phyloP scores from a whole-genome alignment of 176 grass and related monocot species.

The Cenchrus purpureus region DNA sequence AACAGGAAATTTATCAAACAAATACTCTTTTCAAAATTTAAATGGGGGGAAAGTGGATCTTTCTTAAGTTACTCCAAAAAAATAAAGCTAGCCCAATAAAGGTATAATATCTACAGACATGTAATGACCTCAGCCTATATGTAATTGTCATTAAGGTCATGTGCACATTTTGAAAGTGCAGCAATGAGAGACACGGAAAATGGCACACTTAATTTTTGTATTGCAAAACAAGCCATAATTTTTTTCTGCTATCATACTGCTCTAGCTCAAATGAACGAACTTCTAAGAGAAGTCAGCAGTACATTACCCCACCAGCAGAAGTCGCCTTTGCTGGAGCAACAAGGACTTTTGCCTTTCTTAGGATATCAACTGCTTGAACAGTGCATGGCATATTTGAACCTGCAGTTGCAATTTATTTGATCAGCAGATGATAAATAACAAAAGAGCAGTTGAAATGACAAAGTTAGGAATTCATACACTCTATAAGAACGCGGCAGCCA shows the following conservation, averaged over 20 bases:
- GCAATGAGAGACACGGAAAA: neutral
- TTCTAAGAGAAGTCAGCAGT: slow-evolving; percentile 31
- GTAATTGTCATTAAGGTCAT: neutral
- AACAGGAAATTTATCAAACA: neutral
- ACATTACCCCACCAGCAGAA: slow-evolving; percentile 97
- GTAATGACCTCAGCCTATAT: slow-evolving; percentile 10
- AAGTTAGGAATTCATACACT: slow-evolving; percentile 66
- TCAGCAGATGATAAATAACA: slow-evolving; percentile 25
- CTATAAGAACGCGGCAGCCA: slow-evolving; percentile 82
- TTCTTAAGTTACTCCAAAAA: neutral
- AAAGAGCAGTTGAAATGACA: slow-evolving; percentile 20
- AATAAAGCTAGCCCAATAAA: neutral
- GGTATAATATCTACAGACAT: neutral
- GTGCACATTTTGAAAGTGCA: neutral
- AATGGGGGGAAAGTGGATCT: slow-evolving; percentile 5
- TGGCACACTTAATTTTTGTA: neutral
- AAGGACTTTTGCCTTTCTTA: slow-evolving; percentile 86
- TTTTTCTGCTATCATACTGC: slow-evolving; percentile 14
- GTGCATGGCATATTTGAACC: slow-evolving; percentile 98
- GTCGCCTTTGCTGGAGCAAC: slow-evolving; percentile 97
- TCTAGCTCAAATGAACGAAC: slow-evolving; percentile 30
- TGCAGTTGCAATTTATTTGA: slow-evolving; percentile 41
- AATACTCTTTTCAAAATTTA: neutral
- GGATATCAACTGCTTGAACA: slow-evolving; percentile 82
- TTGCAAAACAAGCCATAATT: slow-evolving; percentile 7